Evolutionary conservation across 2,329 filamentous ascomycete genomes (phyloP), one percentile per base, ranked within the genome.

Genomic region (Fusarium domesticum): DNA sequence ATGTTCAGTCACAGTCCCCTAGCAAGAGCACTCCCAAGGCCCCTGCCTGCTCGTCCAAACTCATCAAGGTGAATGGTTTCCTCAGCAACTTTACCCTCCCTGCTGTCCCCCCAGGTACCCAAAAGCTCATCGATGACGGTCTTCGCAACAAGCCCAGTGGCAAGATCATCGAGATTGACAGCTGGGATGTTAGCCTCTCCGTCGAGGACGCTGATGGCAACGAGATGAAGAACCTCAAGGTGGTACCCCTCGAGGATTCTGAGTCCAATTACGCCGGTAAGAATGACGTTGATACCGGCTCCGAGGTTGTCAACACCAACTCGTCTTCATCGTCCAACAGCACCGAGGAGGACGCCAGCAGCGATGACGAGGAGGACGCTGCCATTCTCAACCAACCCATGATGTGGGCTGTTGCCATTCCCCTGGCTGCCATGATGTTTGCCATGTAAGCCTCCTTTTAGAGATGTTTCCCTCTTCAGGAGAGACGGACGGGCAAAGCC

Each of bases 31-130:
- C 72, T 30, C 67, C 66, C 23, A 62, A 65, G 35, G 53, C 87
- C 3, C 84, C 87, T 25, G 73, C 68, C 44, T 96, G 92, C 74
- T 71, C 70, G 51, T 47, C 74, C 23, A 76, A 72, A 48, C 73
- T 95, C 42, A 91, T 96, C 69, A 76, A 72, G 48, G 72, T 74
- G 52, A 70, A 76, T 47, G 78, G 76, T 50, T 95, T 96, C 74
- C 79, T 78, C 68, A 83, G 72, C 65, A 85, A 89, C 74, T 97
- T 95, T 72, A 84, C 83, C 35, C 72, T 96, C 45, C 91, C 86
- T 37, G 69, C 61, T 4, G 74, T 81, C 6, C 89, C 89, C 11
- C 72, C 78, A 4, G 86, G 83, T 53, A 84, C 83, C 31, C 74
- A 83, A 48, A 74, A 78, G 35, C 75, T 96, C 60, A 92, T 96